Evolutionary conservation across 768 basidiomycete genomes (phyloP).

Genomic region (Suillus variegatus): DNA sequence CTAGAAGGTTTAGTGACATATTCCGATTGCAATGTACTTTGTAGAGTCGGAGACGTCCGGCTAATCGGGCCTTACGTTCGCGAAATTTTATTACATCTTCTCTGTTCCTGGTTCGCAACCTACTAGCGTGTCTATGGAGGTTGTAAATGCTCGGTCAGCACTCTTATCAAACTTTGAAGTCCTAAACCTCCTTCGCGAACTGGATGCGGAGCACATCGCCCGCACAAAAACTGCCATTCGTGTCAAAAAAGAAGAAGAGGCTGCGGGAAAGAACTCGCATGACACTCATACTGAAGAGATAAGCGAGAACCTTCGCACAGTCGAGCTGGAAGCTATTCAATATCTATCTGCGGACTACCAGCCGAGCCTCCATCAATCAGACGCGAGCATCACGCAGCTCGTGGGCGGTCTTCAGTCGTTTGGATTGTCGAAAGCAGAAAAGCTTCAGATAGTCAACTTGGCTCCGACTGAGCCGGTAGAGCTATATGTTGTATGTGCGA

Average conservation of each 20-base stretch:
- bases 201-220: slow-evolving; percentile 71
- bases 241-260: slow-evolving; percentile 77
- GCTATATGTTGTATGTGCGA: slow-evolving; percentile 76
- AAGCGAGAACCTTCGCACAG: slow-evolving; percentile 79
- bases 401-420: slow-evolving; percentile 67
- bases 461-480: slow-evolving; percentile 82
- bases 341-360: slow-evolving; percentile 79
- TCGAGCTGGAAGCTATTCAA: slow-evolving; percentile 87
- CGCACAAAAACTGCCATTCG: slow-evolving; percentile 70
- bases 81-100: background rate
- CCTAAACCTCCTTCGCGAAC: slow-evolving; percentile 69
- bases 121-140: slow-evolving; percentile 4
- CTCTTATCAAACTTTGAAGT: slow-evolving; percentile 91
- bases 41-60: too few relatives aligned
- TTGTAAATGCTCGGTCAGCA: slow-evolving; percentile 62
- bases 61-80: background rate
- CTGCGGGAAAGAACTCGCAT: slow-evolving; percentile 34
- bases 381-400: slow-evolving; percentile 63
- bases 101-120: background rate
- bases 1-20: too few relatives aligned
- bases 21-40: too few relatives aligned
- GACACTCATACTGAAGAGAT: slow-evolving; percentile 52
- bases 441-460: slow-evolving; percentile 89
- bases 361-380: slow-evolving; percentile 65
- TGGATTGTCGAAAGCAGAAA: slow-evolving; percentile 86